These are phyloP conservation scores for Ciborinia camelliae DNA, from an alignment of 2,329 filamentous ascomycete genomes.

Conservation along the genomic window DNA sequence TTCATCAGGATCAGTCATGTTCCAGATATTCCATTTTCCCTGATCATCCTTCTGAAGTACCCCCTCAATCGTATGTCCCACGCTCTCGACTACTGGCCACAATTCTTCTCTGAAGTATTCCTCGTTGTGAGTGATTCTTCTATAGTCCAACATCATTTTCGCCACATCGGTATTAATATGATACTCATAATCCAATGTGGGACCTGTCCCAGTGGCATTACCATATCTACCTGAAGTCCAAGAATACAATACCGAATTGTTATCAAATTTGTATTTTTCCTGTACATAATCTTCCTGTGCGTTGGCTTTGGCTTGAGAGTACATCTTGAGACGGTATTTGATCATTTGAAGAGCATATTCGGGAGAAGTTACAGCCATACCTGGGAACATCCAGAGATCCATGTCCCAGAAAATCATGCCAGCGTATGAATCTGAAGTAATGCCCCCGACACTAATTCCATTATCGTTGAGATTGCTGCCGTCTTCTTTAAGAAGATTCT, in stretches of 20 bases:
- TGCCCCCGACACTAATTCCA: constrained; percentile 61
- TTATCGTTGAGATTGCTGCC: constrained; percentile 50
- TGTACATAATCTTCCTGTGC: constrained; percentile 24
- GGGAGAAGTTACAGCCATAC: constrained; percentile 57
- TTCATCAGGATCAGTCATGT: constrained; percentile 62
- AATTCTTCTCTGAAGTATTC: constrained; percentile 18
- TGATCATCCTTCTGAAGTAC: constrained; percentile 16
- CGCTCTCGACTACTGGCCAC: constrained; percentile 24
- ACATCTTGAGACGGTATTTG: constrained; percentile 56
- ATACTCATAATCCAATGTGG: constrained; percentile 25
- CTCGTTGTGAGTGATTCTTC: constrained; percentile 18
- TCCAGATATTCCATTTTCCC: constrained; percentile 44
- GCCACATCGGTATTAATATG: constrained; percentile 28
- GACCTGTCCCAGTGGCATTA: constrained; percentile 27
- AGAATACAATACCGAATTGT: constrained; percentile 21
- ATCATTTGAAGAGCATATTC: constrained; percentile 58
- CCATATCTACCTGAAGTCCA: constrained; percentile 27
- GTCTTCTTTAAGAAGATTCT: constrained; percentile 45
- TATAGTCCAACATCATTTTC: constrained; percentile 15
- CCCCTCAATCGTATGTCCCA: constrained; percentile 19
- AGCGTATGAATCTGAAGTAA: constrained; percentile 62
- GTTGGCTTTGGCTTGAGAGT: constrained; percentile 34
- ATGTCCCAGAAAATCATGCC: constrained; percentile 44
- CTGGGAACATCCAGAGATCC: constrained; percentile 42
- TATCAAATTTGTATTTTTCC: constrained; percentile 21